Conservation (phyloP, 1,284 basidiomycete genomes). For the Neolentinus lepideus region DNA sequence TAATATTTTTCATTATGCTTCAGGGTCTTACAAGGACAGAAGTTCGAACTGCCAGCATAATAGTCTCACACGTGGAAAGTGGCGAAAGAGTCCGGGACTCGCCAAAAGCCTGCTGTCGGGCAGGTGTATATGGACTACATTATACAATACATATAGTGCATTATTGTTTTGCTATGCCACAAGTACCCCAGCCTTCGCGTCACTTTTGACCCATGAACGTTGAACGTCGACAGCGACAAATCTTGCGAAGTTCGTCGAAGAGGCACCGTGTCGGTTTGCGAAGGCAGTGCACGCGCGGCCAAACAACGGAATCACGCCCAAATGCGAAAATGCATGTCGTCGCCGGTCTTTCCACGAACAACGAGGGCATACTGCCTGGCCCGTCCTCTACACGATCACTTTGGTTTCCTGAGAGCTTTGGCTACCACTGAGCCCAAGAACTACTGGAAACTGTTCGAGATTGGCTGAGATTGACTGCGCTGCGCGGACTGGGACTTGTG, state of each 20-base stretch:
- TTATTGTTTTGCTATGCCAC: not conserved
- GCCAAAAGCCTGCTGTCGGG: not conserved
- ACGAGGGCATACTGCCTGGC: not conserved
- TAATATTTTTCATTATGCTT: slow-evolving; percentile 18
- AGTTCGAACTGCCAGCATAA: slow-evolving; percentile 68
- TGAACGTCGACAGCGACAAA: too few relatives aligned
- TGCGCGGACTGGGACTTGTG: slow-evolving; percentile 8
- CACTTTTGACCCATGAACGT: too few relatives aligned
- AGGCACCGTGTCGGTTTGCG: too few relatives aligned
- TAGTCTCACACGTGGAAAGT: not conserved
- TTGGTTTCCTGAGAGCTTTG: not conserved
- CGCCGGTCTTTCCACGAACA: not conserved
- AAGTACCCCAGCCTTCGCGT: too few relatives aligned
- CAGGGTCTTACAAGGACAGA: slow-evolving; percentile 69
- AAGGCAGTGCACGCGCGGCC: slow-evolving; percentile 4
- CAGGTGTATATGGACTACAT: not conserved
- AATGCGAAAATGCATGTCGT: slow-evolving; percentile 11
- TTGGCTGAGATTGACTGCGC: slow-evolving; percentile 42
- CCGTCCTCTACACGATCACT: not conserved
- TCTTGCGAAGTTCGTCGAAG: too few relatives aligned
- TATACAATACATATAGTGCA: not conserved
- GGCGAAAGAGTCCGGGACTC: not conserved
- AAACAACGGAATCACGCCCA: slow-evolving; percentile 31
- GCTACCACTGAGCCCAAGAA: slow-evolving; percentile 34
- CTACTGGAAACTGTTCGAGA: slow-evolving; percentile 47